Conservation (phyloP, 2,329 filamentous ascomycete species). For the Trichoderma sp. region DNA sequence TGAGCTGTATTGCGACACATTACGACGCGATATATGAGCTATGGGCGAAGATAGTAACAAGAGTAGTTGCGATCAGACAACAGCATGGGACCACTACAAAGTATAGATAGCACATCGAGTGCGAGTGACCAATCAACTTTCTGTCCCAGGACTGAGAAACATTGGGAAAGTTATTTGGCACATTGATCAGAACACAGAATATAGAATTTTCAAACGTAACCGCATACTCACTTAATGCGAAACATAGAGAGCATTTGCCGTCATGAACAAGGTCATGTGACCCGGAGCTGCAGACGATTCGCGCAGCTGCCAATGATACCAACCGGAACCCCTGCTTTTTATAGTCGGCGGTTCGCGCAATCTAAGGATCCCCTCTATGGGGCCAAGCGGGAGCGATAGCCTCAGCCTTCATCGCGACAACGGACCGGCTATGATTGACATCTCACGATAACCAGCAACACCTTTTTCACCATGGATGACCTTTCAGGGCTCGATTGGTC, state of each 20-base stretch:
- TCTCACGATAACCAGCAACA: slow-evolving; percentile 26
- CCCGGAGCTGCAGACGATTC: neutral
- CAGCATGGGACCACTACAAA: neutral
- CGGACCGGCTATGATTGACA: slow-evolving; percentile 30
- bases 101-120: neutral
- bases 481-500: slow-evolving; percentile 63
- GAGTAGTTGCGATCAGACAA: neutral
- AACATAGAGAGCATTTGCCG: neutral
- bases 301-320: neutral
- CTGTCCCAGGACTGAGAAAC: neutral
- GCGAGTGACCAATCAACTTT: neutral
- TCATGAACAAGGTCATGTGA: neutral
- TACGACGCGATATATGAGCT: neutral
- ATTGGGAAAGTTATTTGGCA: neutral
- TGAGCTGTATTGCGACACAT: no score
- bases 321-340: slow-evolving; percentile 14
- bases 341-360: slow-evolving; percentile 2
- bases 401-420: slow-evolving; percentile 26
- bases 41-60: neutral
- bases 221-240: neutral
- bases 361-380: slow-evolving; percentile 10
- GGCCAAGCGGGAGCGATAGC: neutral
- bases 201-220: neutral
- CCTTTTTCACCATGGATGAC: slow-evolving; percentile 56
- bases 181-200: neutral